Evolutionary conservation across 768 basidiomycete species (phyloP), one percentile per base, ranked within the genome.

Genomic region (Coprinopsis marcescibilis): DNA sequence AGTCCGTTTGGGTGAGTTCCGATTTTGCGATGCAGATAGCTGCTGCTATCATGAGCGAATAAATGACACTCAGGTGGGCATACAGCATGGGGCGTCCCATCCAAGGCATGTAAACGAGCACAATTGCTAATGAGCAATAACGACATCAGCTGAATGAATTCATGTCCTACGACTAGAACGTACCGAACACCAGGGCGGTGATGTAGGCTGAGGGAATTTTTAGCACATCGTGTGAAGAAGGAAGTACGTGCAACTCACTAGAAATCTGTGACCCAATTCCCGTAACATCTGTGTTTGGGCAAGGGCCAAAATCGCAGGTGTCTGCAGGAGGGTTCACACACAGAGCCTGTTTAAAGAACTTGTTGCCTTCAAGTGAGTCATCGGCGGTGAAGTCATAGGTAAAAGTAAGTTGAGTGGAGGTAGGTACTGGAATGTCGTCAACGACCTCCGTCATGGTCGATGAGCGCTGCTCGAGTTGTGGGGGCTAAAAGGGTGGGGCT

Each of bases 231-330:
- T n/a, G n/a, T n/a, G 5, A 8, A 20, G 8, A 40, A 10, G 17
- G 12, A 8, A 5, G 15, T 23, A 8, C 11, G 10, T n/a, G 45
- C 3, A 4, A 47, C 57, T 44, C 30, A 55, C 57, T 29, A 15
- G 57, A 57, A 14, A 57, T 29, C 26, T 57, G 54, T 25, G 53
- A 50, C 3, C 56, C 57, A 27, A 57, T 34, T 2, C 57, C 57
- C 4, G 57, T 57, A 17, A 57, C 54, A 43, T 57, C 57, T 4
- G 44, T 29, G 47, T 57, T 57, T 6, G 57, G 57, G 39, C 57
- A 57, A 37, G 52, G 50, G 10, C 49, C 47, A 37, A 49, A 48
- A n/a, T n/a, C n/a, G 33, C 57, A 57, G 12, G 43, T 43, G 20
- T 52, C 54, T 1, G 14, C 24, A 3, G 52, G 50, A 15, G 57